These are phyloP conservation scores for Tulasnella sp. DNA, from an alignment of 768 basidiomycete species.

Conservation along the genomic window DNA sequence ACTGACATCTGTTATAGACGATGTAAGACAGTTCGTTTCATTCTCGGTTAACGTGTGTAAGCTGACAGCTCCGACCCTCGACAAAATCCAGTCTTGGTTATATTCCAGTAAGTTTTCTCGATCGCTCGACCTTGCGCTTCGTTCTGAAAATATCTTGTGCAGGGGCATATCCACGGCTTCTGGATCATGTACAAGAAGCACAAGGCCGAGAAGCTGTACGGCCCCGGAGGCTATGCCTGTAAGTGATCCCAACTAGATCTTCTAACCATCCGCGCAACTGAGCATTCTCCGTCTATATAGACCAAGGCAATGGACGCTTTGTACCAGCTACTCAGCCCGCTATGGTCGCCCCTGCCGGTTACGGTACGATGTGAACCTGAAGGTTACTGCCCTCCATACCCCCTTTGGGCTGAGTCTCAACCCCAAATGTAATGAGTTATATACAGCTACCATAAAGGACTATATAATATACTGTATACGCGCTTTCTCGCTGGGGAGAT, in stretches of 20 bases:
- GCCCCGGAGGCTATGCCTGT: conserved; percentile 72
- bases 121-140: too few relatives aligned
- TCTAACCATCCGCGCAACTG: background rate
- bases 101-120: background rate
- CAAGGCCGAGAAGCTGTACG: conserved; percentile 57
- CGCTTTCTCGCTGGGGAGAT: too few relatives aligned
- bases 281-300: background rate
- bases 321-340: background rate
- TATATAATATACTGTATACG: too few relatives aligned
- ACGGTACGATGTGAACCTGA: background rate
- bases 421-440: too few relatives aligned
- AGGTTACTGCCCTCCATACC: too few relatives aligned
- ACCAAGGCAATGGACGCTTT: background rate
- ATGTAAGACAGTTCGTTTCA: background rate
- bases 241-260: background rate
- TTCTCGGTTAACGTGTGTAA: background rate
- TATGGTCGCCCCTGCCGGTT: background rate
- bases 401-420: too few relatives aligned
- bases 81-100: background rate
- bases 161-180: conserved; percentile 67
- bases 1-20: background rate
- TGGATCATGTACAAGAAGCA: conserved; percentile 89
- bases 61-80: background rate
- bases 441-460: too few relatives aligned
- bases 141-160: conserved; percentile 49